These are phyloP conservation scores for Barnettozyma wickerhamii DNA, from an alignment of 805 yeast species.

Conservation along the genomic window DNA sequence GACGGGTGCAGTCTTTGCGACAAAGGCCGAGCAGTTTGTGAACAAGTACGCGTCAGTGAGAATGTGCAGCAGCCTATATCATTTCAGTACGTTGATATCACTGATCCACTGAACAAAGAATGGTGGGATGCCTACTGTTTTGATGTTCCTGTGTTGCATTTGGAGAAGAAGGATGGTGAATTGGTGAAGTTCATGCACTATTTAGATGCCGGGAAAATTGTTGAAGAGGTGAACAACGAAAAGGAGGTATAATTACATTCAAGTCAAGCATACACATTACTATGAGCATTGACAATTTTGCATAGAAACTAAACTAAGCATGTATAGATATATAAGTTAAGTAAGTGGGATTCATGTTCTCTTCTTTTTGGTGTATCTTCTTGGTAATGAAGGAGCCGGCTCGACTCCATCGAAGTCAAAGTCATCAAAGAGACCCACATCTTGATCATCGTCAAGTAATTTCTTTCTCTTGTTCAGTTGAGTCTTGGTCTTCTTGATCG, in stretches of 20 bases:
- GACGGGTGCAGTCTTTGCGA: constrained; percentile 66
- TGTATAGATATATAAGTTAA: neutral
- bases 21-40: constrained; percentile 52
- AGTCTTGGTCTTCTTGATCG: neutral
- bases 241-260: too few species aligned
- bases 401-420: constrained; percentile 19
- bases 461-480: constrained; percentile 24
- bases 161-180: constrained; percentile 45
- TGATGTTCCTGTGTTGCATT: constrained; percentile 76
- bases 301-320: too few species aligned
- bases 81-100: constrained; percentile 51
- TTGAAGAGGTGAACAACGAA: constrained; percentile 40
- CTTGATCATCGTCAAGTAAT: constrained; percentile 27
- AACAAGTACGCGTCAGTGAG: constrained; percentile 34
- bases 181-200: constrained; percentile 67
- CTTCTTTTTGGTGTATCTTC: constrained; percentile 21
- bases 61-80: constrained; percentile 26
- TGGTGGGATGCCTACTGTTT: constrained; percentile 74
- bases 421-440: constrained; percentile 21
- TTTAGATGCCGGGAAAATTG: constrained; percentile 49
- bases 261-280: too few species aligned
- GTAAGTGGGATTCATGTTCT: constrained; percentile 10
- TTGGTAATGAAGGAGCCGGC: constrained; percentile 12
- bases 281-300: too few species aligned
- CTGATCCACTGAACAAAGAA: constrained; percentile 49